Conservation (phyloP, 352 stramenopile species). For the Phytophthora ramorum region DNA sequence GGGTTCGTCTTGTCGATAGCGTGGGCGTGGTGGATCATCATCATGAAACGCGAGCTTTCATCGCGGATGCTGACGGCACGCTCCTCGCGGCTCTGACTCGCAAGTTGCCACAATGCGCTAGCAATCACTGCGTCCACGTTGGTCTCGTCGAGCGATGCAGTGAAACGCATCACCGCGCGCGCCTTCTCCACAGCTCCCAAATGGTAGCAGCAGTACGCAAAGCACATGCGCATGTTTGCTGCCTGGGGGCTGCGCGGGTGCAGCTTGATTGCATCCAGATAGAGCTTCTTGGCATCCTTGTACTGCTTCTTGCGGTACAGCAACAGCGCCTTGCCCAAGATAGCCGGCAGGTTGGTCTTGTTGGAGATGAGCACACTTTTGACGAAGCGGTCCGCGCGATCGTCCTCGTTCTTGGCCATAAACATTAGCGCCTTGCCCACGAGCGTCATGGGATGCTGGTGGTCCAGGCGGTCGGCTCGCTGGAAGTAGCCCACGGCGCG, state of each 20-base stretch:
- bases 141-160: constrained; percentile 82
- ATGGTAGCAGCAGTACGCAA: constrained; percentile 96
- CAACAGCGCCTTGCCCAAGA: constrained; percentile 87
- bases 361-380: constrained; percentile 92
- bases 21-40: constrained; percentile 92
- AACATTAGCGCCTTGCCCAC: constrained; percentile 94
- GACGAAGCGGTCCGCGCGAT: constrained; percentile 91
- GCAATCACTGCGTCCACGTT: constrained; percentile 96
- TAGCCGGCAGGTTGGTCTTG: constrained; percentile 88
- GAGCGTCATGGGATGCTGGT: constrained; percentile 90
- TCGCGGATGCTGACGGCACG: constrained; percentile 80
- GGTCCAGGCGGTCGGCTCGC: constrained; percentile 87
- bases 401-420: constrained; percentile 93
- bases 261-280: constrained; percentile 94
- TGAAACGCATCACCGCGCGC: constrained; percentile 86
- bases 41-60: constrained; percentile 92
- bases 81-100: constrained; percentile 79
- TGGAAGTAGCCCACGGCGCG: constrained; percentile 88
- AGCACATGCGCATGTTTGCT: constrained; percentile 94
- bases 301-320: constrained; percentile 91
- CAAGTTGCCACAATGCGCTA: constrained; percentile 92
- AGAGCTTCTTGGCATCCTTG: constrained; percentile 92
- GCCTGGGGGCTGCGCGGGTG: constrained; percentile 92
- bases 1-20: constrained; percentile 89
- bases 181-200: constrained; percentile 92